Percentiles rank a stretch among this genome's conserved stretches.
Conservation (phyloP, 108 stramenopile genomes). For the Skeletonema tropicum region DNA sequence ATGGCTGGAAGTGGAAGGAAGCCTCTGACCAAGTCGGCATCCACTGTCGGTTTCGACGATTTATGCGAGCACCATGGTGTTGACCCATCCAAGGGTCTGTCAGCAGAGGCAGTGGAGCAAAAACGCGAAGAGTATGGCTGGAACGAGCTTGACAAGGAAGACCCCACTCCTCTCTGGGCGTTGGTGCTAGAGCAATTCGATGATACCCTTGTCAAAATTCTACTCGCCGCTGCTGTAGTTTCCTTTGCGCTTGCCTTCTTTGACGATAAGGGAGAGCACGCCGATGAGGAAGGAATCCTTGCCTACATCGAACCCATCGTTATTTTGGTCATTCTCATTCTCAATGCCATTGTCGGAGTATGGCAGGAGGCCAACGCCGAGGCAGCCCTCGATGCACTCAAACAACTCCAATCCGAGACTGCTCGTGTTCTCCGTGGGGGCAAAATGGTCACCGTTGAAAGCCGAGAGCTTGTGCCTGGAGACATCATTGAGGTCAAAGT, state of each 20-base stretch:
- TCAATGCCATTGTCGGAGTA: slow-evolving; percentile 97
- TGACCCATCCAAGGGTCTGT: slow-evolving; percentile 35
- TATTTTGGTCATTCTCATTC: slow-evolving; percentile 91
- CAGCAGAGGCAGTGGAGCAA: slow-evolving; percentile 22
- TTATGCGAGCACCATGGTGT: slow-evolving; percentile 17
- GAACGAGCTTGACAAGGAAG: slow-evolving; percentile 56
- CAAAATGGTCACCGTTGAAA: slow-evolving; percentile 33
- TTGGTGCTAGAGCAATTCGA: slow-evolving; percentile 97
- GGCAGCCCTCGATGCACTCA: slow-evolving; percentile 89
- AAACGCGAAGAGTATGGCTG: slow-evolving; percentile 27
- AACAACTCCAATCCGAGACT: slow-evolving; percentile 85
- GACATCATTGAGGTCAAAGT: slow-evolving; percentile 79
- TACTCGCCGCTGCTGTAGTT: slow-evolving; percentile 93
- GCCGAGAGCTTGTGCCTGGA: slow-evolving; percentile 73
- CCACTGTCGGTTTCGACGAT: slow-evolving; percentile 32
- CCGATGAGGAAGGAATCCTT: slow-evolving; percentile 56
- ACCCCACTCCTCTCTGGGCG: slow-evolving; percentile 75
- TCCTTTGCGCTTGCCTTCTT: slow-evolving; percentile 92
- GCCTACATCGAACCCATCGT: slow-evolving; percentile 95
- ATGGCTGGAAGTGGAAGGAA: slow-evolving; percentile 4
- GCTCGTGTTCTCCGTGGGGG: slow-evolving; percentile 84
- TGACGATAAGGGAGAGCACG: slow-evolving; percentile 79
- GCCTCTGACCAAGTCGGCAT: slow-evolving; percentile 20
- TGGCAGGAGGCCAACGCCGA: slow-evolving; percentile 92
- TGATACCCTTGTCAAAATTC: slow-evolving; percentile 94